Conservation (phyloP, 108 stramenopile species). For the Schizochytrium sp. region DNA sequence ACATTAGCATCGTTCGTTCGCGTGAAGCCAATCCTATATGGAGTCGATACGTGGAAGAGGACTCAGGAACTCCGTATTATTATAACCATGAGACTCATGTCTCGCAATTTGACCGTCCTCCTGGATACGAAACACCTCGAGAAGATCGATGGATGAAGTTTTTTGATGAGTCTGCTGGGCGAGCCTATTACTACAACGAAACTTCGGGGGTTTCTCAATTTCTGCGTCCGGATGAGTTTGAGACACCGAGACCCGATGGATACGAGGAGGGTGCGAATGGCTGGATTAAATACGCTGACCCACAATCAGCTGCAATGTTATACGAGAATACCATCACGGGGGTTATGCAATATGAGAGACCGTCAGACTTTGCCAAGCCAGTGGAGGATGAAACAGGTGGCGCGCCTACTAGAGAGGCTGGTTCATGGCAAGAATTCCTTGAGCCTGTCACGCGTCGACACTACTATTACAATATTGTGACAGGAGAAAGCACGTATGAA, state of each 20-base stretch:
- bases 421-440: conserved; percentile 23
- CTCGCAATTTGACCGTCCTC: conserved; percentile 50
- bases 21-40: background rate
- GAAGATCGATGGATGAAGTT: conserved; percentile 28
- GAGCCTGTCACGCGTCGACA: background rate
- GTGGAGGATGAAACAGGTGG: background rate
- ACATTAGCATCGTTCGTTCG: background rate
- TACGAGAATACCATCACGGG: conserved; percentile 27
- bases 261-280: conserved; percentile 39
- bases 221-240: conserved; percentile 55
- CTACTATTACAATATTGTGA: conserved; percentile 61
- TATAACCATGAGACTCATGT: conserved; percentile 30
- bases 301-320: conserved; percentile 7
- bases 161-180: background rate
- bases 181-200: conserved; percentile 51
- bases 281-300: conserved; percentile 39
- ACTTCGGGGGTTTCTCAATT: conserved; percentile 30
- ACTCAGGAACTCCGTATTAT: conserved; percentile 44
- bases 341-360: conserved; percentile 20
- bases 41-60: conserved; percentile 49
- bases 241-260: conserved; percentile 6
- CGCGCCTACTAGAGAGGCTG: background rate
- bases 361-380: conserved; percentile 2
- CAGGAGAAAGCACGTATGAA: conserved; percentile 59
- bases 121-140: conserved; percentile 38